Conservation (phyloP, 2,329 filamentous ascomycete species). For the Rhexocercosporidium sp. region DNA sequence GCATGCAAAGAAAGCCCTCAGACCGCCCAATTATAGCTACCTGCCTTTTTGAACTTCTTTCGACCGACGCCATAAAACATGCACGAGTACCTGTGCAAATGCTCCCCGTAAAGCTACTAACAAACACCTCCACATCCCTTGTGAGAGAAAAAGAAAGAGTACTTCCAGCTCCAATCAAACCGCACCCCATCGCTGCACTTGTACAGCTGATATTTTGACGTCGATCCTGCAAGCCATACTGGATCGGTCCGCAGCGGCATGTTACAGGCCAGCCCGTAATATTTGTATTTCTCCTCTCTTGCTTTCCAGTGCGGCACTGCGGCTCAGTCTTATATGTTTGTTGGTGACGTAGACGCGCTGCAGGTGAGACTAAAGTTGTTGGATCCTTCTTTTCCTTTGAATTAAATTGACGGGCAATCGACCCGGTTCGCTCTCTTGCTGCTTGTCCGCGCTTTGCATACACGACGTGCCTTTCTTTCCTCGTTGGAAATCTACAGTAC, state of each 20-base stretch:
- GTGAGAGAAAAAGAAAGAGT: too few species aligned
- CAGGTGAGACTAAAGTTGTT: neutral
- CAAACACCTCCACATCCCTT: too few species aligned
- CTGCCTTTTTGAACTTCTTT: neutral
- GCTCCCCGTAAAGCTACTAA: too few species aligned
- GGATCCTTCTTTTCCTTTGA: neutral
- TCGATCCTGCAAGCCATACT: slow-evolving; percentile 1
- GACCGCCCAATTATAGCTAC: neutral
- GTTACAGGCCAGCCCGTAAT: neutral
- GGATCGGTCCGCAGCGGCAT: slow-evolving; percentile 1
- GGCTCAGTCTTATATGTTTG: neutral
- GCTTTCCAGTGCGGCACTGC: neutral
- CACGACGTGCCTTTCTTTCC: too few species aligned
- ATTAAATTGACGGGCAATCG: too few species aligned
- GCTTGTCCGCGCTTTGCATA: neutral
- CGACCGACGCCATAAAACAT: neutral
- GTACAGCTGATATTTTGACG: neutral
- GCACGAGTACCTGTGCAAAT: too few species aligned
- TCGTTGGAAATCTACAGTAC: neutral
- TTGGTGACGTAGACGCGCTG: slow-evolving; percentile 3
- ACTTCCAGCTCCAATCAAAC: too few species aligned
- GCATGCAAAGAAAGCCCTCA: neutral
- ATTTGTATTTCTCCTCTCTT: neutral
- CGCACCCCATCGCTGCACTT: neutral
- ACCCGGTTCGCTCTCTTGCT: neutral